A percentile compares a stretch with the other conserved stretches of the same genome.
phyloP scores from a whole-genome alignment of 805 yeast genomes.

The Zygosaccharomyces siamensis region DNA sequence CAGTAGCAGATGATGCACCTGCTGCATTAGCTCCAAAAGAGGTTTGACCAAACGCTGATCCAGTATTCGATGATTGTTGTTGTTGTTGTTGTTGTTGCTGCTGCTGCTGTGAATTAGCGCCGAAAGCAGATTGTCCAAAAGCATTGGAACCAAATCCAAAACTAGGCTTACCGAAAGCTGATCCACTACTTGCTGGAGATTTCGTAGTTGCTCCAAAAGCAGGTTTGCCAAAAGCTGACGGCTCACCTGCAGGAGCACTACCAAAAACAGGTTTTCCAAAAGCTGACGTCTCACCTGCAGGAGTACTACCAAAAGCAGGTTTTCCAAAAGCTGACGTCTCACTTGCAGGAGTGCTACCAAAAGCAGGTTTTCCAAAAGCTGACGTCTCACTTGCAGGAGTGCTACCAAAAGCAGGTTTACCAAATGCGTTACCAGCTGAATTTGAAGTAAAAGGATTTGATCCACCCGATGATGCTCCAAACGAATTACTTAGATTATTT shows the following conservation, averaged over 20 bases:
- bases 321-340: conserved; percentile 13
- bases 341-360: conserved; percentile 14
- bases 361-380: conserved; percentile 21
- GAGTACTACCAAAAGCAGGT: too few species aligned
- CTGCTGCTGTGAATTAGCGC: conserved; percentile 10
- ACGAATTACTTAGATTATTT: conserved; percentile 10
- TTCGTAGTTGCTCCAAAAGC: conserved; percentile 20
- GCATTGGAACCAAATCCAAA: conserved; percentile 28
- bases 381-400: conserved; percentile 4
- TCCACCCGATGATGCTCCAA: conserved; percentile 24
- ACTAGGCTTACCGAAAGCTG: conserved; percentile 18
- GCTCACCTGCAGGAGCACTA: too few species aligned
- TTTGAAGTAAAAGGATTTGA: conserved; percentile 8
- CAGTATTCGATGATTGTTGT: not conserved
- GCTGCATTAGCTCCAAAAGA: conserved; percentile 16
- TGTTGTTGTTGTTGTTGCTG: not conserved
- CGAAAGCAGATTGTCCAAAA: conserved; percentile 24
- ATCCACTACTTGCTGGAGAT: conserved; percentile 6
- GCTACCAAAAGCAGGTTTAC: conserved; percentile 21
- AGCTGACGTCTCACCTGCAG: too few species aligned
- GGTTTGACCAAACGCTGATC: conserved; percentile 22
- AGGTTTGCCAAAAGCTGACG: conserved; percentile 28
- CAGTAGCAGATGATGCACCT: conserved; percentile 8
- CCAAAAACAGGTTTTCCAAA: too few species aligned
- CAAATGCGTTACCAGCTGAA: conserved; percentile 12